Conservation (phyloP, 1,284 basidiomycete genomes). For the Lignosus rhinocerotis region DNA sequence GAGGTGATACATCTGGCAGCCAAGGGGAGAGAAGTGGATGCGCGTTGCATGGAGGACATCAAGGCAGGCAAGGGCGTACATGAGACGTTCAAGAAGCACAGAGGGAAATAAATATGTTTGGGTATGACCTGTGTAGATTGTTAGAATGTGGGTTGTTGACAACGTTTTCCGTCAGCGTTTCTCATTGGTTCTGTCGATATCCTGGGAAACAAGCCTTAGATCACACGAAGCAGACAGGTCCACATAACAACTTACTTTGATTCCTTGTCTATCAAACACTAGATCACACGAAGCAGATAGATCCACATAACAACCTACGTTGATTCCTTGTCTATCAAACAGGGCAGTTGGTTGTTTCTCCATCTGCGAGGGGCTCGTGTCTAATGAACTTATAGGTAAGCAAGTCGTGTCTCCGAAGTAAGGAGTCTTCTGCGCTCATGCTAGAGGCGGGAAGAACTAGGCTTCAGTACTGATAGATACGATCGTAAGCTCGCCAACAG, state of each 20-base stretch:
- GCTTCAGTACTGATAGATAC: background rate
- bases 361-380: background rate
- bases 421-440: background rate
- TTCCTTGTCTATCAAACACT: too few species aligned
- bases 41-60: constrained; percentile 77
- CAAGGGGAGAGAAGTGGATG: constrained; percentile 70
- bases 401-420: background rate
- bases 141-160: too few species aligned
- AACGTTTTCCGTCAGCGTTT: too few species aligned
- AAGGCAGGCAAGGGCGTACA: constrained; percentile 72
- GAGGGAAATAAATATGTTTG: constrained; percentile 44
- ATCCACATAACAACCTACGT: background rate
- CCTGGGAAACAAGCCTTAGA: too few species aligned
- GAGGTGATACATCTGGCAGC: constrained; percentile 63
- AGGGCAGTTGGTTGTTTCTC: background rate
- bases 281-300: too few species aligned
- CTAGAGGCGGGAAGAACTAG: background rate
- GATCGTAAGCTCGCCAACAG: background rate
- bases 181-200: too few species aligned
- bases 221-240: too few species aligned
- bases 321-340: background rate
- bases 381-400: background rate
- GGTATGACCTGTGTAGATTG: too few species aligned
- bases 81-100: constrained; percentile 76
- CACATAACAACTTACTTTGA: too few species aligned